Conservation (phyloP, 768 basidiomycete genomes). For the Podaxis sp. region DNA sequence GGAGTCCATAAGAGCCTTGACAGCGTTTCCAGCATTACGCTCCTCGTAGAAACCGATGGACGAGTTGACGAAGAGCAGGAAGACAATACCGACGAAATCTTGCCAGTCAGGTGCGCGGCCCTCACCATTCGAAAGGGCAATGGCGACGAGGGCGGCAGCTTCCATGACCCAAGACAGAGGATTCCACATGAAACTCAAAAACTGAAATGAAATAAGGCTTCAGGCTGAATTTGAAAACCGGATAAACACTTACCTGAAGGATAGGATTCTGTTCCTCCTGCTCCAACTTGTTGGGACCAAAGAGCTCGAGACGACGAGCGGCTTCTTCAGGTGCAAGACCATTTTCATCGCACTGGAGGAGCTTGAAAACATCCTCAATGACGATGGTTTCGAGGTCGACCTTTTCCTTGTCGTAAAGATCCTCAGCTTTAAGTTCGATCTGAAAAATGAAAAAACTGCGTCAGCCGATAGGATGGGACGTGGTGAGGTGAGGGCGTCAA, state of each 20-base stretch:
- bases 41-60: slow-evolving; percentile 98
- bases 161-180: slow-evolving; percentile 99
- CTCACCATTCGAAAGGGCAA: slow-evolving; percentile 93
- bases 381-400: slow-evolving; percentile 97
- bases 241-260: slow-evolving; percentile 59
- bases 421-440: slow-evolving; percentile 90
- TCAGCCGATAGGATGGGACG: neutral
- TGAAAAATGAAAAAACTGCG: slow-evolving; percentile 15
- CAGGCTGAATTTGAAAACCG: slow-evolving; percentile 2
- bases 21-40: slow-evolving; percentile 94
- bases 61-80: slow-evolving; percentile 92
- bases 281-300: slow-evolving; percentile 95
- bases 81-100: slow-evolving; percentile 95
- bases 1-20: slow-evolving; percentile 99
- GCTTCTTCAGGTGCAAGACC: slow-evolving; percentile 83
- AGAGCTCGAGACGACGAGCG: slow-evolving; percentile 82
- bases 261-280: slow-evolving; percentile 87
- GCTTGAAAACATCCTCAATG: slow-evolving; percentile 93
- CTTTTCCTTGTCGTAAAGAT: slow-evolving; percentile 97
- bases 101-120: slow-evolving; percentile 90
- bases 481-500: slow-evolving; percentile 24
- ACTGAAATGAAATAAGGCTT: slow-evolving; percentile 41
- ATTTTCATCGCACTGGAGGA: slow-evolving; percentile 83
- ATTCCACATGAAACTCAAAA: slow-evolving; percentile 99
- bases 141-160: slow-evolving; percentile 90